These are phyloP conservation scores for Tolypocladium amazonense DNA, from an alignment of 2,329 filamentous ascomycete species.

Conservation along the genomic window DNA sequence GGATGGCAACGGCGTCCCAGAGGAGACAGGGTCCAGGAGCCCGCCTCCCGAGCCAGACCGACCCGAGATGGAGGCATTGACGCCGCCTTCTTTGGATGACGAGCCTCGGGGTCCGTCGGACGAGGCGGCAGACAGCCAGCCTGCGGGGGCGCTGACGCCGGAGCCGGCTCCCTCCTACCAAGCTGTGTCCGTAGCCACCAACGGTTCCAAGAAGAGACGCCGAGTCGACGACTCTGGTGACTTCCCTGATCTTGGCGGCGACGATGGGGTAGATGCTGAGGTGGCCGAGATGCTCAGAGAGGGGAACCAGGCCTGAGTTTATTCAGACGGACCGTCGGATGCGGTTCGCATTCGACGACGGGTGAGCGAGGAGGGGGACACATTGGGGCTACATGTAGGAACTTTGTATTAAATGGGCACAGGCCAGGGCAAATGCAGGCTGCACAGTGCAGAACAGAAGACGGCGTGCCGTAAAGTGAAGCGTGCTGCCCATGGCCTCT, in stretches of 20 bases:
- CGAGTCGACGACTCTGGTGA: conserved; percentile 40
- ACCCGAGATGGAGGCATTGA: conserved; percentile 77
- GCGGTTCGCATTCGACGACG: not conserved
- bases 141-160: conserved; percentile 23
- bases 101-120: conserved; percentile 4
- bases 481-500: not conserved
- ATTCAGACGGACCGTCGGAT: not conserved
- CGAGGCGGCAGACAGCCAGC: conserved; percentile 7
- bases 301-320: conserved; percentile 10
- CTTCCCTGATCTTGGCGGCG: conserved; percentile 42
- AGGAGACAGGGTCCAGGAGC: conserved; percentile 33
- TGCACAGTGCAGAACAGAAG: not conserved
- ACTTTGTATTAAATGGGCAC: not conserved
- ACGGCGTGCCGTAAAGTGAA: not conserved
- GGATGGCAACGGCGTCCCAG: conserved; percentile 36
- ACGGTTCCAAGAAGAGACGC: conserved; percentile 46
- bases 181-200: conserved; percentile 36
- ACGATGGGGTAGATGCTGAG: conserved; percentile 46
- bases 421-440: too few species aligned
- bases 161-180: conserved; percentile 34
- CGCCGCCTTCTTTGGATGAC: conserved; percentile 58
- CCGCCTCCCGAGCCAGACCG: conserved; percentile 52
- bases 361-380: not conserved
- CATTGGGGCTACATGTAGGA: not conserved
- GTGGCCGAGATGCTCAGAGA: conserved; percentile 45